Evolutionary conservation across 495 filamentous ascomycete genomes (phyloP).

Genomic region (Viridothelium virens): DNA sequence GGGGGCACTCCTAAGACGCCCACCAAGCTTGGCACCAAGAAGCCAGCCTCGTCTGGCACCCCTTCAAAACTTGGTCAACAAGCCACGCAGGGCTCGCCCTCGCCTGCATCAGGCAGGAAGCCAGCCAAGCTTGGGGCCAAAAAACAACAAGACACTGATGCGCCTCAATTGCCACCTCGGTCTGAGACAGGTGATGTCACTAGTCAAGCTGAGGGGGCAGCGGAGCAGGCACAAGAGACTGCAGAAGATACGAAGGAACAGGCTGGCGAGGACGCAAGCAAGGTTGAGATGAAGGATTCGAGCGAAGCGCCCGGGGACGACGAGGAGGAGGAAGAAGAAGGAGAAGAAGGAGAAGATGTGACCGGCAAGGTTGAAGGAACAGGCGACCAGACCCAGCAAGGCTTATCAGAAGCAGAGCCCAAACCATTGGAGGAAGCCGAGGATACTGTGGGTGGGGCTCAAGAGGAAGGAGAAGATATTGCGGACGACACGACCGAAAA

Average conservation of each 20-base stretch:
- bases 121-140: slow-evolving; percentile 28
- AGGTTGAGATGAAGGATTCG: slow-evolving; percentile 23
- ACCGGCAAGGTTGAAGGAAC: slow-evolving; percentile 33
- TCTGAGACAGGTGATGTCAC: slow-evolving; percentile 27
- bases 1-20: slow-evolving; percentile 41
- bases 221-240: slow-evolving; percentile 11
- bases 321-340: slow-evolving; percentile 21
- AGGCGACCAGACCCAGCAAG: slow-evolving; percentile 29
- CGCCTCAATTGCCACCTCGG: slow-evolving; percentile 32
- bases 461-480: slow-evolving; percentile 29
- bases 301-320: slow-evolving; percentile 15
- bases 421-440: slow-evolving; percentile 35
- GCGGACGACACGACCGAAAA: slow-evolving; percentile 25
- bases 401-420: slow-evolving; percentile 32
- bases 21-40: slow-evolving; percentile 44
- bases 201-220: slow-evolving; percentile 21
- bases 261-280: slow-evolving; percentile 26
- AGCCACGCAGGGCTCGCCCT: slow-evolving; percentile 20
- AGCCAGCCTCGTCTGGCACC: slow-evolving; percentile 30
- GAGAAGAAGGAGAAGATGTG: slow-evolving; percentile 24
- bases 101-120: slow-evolving; percentile 20
- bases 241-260: slow-evolving; percentile 16
- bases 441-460: slow-evolving; percentile 23
- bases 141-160: slow-evolving; percentile 27
- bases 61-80: slow-evolving; percentile 39